phyloP scores from a whole-genome alignment of 805 yeast species.

The Yarrowia hollandica region DNA sequence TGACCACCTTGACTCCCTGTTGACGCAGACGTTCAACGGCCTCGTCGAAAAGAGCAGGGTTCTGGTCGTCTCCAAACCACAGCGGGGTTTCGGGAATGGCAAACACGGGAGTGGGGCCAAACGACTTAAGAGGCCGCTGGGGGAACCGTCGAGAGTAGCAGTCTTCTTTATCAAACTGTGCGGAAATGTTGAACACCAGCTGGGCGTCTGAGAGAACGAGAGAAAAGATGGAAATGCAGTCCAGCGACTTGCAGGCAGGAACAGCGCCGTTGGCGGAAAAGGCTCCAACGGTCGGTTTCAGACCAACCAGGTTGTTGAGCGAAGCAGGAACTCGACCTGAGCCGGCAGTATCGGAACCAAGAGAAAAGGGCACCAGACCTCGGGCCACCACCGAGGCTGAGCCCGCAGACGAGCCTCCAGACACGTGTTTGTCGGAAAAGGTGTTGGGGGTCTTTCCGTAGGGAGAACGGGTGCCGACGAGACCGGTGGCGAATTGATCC shows the following conservation, averaged over 20 bases:
- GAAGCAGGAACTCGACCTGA: conserved; percentile 98
- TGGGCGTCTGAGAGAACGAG: conserved; percentile 82
- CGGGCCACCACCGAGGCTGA: conserved; percentile 89
- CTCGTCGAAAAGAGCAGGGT: conserved; percentile 63
- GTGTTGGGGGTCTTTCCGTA: conserved; percentile 87
- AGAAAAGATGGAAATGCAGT: conserved; percentile 86
- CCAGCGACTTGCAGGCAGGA: conserved; percentile 94
- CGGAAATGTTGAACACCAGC: conserved; percentile 65
- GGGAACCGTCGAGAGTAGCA: conserved; percentile 82
- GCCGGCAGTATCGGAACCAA: conserved; percentile 98
- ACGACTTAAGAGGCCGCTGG: conserved; percentile 58
- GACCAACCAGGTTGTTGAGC: conserved; percentile 84
- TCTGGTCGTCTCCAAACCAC: conserved; percentile 82
- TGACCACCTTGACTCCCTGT: conserved; percentile 59
- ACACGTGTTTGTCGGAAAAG: conserved; percentile 72
- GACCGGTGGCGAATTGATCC: conserved; percentile 97
- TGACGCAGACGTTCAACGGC: conserved; percentile 59
- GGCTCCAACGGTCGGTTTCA: conserved; percentile 89
- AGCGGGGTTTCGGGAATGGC: conserved; percentile 73
- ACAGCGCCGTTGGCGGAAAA: conserved; percentile 90
- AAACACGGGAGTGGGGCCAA: conserved; percentile 59
- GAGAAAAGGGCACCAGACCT: conserved; percentile 83
- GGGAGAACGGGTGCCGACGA: conserved; percentile 94
- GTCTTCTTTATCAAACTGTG: conserved; percentile 69
- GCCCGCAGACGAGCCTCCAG: conserved; percentile 96